A percentile compares a stretch with the other conserved stretches of the same genome.
These are phyloP conservation scores for Lachnellula arida DNA, from an alignment of 2,329 filamentous ascomycete genomes.

Conservation along the genomic window DNA sequence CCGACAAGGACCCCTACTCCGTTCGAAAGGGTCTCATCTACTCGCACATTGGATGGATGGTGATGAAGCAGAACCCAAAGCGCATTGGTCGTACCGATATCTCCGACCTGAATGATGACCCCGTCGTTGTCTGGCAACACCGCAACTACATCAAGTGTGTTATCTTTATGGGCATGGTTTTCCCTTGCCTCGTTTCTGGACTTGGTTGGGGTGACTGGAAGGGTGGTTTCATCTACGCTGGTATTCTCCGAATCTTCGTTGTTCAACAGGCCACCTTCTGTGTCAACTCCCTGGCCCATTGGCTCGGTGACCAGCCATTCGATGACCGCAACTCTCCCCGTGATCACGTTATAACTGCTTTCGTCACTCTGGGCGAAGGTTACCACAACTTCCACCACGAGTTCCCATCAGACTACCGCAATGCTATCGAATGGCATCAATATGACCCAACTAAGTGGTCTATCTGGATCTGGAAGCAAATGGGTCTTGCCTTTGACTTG, in stretches of 20 bases:
- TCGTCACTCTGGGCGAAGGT: slow-evolving; percentile 81
- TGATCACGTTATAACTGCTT: slow-evolving; percentile 80
- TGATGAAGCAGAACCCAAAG: slow-evolving; percentile 91
- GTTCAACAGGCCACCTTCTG: slow-evolving; percentile 92
- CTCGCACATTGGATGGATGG: slow-evolving; percentile 85
- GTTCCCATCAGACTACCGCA: slow-evolving; percentile 89
- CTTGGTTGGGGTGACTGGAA: slow-evolving; percentile 76
- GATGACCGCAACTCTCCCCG: slow-evolving; percentile 89
- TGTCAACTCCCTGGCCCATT: slow-evolving; percentile 86
- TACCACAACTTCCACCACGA: slow-evolving; percentile 98
- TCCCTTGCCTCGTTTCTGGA: slow-evolving; percentile 72
- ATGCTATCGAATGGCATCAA: slow-evolving; percentile 86
- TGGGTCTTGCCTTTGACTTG: slow-evolving; percentile 79
- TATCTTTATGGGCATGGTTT: slow-evolving; percentile 68
- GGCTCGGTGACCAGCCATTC: slow-evolving; percentile 88
- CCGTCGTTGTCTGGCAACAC: slow-evolving; percentile 84
- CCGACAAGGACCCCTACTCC: slow-evolving; percentile 86
- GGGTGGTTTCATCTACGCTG: slow-evolving; percentile 79
- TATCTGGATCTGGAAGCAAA: slow-evolving; percentile 79
- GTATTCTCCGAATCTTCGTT: slow-evolving; percentile 82
- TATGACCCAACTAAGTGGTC: slow-evolving; percentile 90
- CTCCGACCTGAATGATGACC: slow-evolving; percentile 80
- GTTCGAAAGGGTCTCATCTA: slow-evolving; percentile 84
- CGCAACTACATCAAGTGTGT: slow-evolving; percentile 79
- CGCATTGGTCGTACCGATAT: slow-evolving; percentile 84